phyloP scores from a whole-genome alignment of 2,329 filamentous ascomycete genomes.

The Venturia oleaginea region DNA sequence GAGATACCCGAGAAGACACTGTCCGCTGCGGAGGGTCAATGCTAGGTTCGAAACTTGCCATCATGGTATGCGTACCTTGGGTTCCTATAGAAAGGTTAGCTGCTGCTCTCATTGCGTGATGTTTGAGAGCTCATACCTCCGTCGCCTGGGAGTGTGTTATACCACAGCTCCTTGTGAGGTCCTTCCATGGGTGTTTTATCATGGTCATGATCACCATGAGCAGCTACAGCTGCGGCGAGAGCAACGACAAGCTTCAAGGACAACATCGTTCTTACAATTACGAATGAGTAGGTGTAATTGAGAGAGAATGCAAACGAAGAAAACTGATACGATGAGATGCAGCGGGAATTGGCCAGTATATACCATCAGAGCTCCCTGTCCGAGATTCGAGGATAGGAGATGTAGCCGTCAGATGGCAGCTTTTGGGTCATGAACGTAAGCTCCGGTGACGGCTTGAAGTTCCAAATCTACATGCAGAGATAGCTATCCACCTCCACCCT shows the following conservation, averaged over 20 bases:
- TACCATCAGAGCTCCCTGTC: background rate
- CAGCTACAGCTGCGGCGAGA: constrained; percentile 43
- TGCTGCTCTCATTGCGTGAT: constrained; percentile 17
- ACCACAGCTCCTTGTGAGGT: constrained; percentile 70
- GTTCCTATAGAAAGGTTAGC: background rate
- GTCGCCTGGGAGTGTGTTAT: constrained; percentile 72
- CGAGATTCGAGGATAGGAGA: background rate
- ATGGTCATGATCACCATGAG: constrained; percentile 47
- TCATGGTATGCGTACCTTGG: constrained; percentile 8
- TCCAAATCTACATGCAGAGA: background rate
- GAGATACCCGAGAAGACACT: constrained; percentile 84
- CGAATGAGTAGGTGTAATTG: background rate
- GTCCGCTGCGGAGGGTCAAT: constrained; percentile 44
- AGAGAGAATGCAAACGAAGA: background rate
- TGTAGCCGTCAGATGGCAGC: background rate
- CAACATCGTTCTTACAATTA: background rate
- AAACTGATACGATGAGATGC: background rate
- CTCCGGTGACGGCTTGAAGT: background rate
- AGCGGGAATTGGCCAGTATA: background rate
- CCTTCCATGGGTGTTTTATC: constrained; percentile 55
- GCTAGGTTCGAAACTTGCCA: background rate
- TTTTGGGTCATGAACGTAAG: background rate
- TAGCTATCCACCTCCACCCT: constrained; percentile 2
- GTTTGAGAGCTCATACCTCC: constrained; percentile 63
- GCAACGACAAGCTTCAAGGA: constrained; percentile 20